A percentile compares a stretch with the other conserved stretches of the same genome.
These are phyloP conservation scores for Entophlyctis luteolus DNA, from an alignment of 192 early-diverging fungal genomes.

Conservation along the genomic window DNA sequence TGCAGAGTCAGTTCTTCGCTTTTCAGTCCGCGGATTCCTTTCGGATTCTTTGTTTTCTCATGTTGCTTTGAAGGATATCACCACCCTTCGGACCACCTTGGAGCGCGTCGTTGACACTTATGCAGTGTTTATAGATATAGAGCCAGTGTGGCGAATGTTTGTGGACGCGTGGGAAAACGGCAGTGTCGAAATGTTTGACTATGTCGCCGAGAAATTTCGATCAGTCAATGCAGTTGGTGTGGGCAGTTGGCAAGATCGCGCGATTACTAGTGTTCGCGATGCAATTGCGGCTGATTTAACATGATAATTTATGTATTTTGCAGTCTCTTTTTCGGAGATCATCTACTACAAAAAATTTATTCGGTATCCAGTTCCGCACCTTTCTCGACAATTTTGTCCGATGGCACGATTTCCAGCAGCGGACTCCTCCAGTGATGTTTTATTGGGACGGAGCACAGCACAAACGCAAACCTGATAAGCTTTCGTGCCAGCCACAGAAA, in stretches of 20 bases:
- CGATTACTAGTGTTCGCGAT: background rate
- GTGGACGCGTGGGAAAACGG: constrained; percentile 10
- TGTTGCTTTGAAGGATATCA: background rate
- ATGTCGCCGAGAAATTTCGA: background rate
- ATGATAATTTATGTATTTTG: too few species aligned
- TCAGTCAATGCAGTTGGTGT: background rate
- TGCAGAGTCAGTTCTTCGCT: constrained; percentile 2
- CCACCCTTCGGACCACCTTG: background rate
- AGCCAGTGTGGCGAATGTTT: constrained; percentile 22
- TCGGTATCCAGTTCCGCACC: too few species aligned
- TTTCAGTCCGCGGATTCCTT: constrained; percentile 1
- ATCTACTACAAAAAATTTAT: too few species aligned
- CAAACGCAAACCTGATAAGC: constrained; percentile 59
- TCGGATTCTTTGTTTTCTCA: background rate
- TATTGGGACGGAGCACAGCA: background rate
- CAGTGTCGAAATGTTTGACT: constrained; percentile 16
- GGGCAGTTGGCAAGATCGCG: constrained; percentile 15
- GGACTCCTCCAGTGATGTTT: too few species aligned
- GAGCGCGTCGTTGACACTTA: background rate
- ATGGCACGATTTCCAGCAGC: too few species aligned
- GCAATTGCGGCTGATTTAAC: background rate
- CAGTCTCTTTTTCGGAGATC: too few species aligned
- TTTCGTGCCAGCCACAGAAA: constrained; percentile 99
- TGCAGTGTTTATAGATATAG: constrained; percentile 13
- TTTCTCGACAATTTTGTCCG: too few species aligned